Conservation (phyloP, 768 basidiomycete genomes). For the Russula olivacea region DNA sequence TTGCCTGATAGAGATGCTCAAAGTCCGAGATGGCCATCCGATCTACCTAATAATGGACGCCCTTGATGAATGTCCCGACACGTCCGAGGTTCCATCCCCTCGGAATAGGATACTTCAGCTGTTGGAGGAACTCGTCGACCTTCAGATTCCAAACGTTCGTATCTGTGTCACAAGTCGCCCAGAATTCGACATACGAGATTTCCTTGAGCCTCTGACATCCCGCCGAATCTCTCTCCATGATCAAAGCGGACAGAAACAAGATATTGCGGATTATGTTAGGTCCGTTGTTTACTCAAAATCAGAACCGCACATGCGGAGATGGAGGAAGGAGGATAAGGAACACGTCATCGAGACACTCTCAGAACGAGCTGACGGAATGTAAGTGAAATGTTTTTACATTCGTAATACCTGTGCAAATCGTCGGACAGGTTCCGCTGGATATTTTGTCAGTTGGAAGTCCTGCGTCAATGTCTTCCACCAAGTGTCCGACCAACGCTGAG, state of each 20-base stretch:
- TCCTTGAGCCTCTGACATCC: not conserved
- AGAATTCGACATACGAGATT: not conserved
- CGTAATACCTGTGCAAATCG: not conserved
- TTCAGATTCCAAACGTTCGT: not conserved
- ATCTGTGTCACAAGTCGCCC: conserved; percentile 6
- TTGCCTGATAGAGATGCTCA: conserved; percentile 1
- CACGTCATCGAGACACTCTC: not conserved
- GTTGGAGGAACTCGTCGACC: not conserved
- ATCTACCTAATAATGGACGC: not conserved
- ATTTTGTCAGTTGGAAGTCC: not conserved
- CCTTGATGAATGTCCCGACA: not conserved
- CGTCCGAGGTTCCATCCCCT: not conserved
- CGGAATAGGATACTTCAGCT: not conserved
- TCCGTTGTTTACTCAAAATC: not conserved
- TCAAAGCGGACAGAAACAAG: not conserved
- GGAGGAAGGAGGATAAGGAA: not conserved
- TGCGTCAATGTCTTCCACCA: not conserved
- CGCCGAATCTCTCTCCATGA: not conserved
- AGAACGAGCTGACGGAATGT: not conserved
- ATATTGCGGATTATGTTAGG: not conserved
- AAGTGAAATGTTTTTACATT: not conserved
- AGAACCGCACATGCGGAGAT: not conserved
- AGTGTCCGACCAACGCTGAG: not conserved
- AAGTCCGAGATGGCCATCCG: not conserved
- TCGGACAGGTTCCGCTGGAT: not conserved